A percentile compares a stretch with the other conserved stretches of the same genome.
These are phyloP conservation scores for Ustilago esculenta DNA, from an alignment of 1,284 basidiomycete species.

Conservation along the genomic window DNA sequence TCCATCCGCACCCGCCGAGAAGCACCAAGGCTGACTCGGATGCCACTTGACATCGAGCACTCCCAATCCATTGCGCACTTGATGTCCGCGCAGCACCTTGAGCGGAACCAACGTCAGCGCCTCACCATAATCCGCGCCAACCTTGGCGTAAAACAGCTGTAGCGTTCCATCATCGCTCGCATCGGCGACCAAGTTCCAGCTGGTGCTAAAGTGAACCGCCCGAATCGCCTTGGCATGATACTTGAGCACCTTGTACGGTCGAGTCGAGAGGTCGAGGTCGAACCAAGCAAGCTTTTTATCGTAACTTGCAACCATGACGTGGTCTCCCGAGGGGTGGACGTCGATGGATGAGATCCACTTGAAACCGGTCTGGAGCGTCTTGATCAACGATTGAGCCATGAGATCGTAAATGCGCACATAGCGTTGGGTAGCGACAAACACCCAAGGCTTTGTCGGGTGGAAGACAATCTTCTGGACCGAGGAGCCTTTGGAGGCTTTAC, in stretches of 20 bases:
- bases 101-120: constrained; percentile 96
- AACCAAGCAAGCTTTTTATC: constrained; percentile 99
- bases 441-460: constrained; percentile 92
- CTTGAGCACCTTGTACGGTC: constrained; percentile 95
- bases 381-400: constrained; percentile 88
- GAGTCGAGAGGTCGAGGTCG: constrained; percentile 92
- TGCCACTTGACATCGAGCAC: constrained; percentile 92
- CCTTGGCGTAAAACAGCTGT: constrained; percentile 94
- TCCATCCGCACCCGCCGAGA: constrained; percentile 92
- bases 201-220: constrained; percentile 82
- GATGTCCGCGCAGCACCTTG: constrained; percentile 92
- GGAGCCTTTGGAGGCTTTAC: constrained; percentile 81
- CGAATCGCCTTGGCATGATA: constrained; percentile 94
- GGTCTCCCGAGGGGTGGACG: constrained; percentile 84
- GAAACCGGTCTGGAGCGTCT: constrained; percentile 90
- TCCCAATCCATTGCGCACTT: constrained; percentile 83
- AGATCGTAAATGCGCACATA: constrained; percentile 96
- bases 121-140: constrained; percentile 82
- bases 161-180: constrained; percentile 96
- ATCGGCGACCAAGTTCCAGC: constrained; percentile 91
- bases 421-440: constrained; percentile 98
- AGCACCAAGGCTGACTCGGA: constrained; percentile 87
- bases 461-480: constrained; percentile 89
- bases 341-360: constrained; percentile 97
- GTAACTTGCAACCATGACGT: constrained; percentile 95